Conservation (phyloP, 768 basidiomycete genomes). For the Mycena olivaceomarginata region DNA sequence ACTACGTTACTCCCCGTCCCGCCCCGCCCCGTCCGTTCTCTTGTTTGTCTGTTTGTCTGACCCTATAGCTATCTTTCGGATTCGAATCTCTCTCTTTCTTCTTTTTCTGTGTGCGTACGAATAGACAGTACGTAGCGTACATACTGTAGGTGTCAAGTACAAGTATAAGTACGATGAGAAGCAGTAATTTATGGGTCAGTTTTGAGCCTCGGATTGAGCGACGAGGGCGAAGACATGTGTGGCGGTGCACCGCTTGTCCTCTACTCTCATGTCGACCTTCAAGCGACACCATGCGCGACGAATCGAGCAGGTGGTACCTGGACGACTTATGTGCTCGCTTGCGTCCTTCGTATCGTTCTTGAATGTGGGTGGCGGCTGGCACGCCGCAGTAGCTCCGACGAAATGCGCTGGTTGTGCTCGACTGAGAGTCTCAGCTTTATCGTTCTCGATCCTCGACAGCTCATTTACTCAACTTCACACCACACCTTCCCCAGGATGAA, state of each 20-base stretch:
- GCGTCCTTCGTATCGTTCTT: no score
- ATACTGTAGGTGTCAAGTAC: not conserved
- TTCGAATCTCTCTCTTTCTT: not conserved
- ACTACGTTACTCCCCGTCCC: not conserved
- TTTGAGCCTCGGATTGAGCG: not conserved
- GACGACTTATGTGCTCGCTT: no score
- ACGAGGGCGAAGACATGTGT: no score
- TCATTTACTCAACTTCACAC: no score
- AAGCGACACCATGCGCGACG: no score
- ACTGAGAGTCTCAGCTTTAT: not conserved
- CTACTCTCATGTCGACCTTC: no score
- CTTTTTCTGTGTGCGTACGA: not conserved
- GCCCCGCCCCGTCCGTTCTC: not conserved
- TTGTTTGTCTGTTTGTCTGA: not conserved
- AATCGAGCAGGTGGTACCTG: no score
- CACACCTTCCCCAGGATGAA: no score
- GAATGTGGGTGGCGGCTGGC: no score
- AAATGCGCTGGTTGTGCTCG: no score
- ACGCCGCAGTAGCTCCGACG: no score
- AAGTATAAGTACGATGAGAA: not conserved
- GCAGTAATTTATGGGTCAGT: not conserved
- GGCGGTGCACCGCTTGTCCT: no score
- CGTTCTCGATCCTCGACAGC: not conserved
- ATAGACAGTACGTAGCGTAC: not conserved
- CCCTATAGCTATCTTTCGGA: not conserved